Percentiles rank a stretch among this genome's conserved stretches.
phyloP scores from a whole-genome alignment of 495 filamentous ascomycete genomes.

The Penicillium nucicola region DNA sequence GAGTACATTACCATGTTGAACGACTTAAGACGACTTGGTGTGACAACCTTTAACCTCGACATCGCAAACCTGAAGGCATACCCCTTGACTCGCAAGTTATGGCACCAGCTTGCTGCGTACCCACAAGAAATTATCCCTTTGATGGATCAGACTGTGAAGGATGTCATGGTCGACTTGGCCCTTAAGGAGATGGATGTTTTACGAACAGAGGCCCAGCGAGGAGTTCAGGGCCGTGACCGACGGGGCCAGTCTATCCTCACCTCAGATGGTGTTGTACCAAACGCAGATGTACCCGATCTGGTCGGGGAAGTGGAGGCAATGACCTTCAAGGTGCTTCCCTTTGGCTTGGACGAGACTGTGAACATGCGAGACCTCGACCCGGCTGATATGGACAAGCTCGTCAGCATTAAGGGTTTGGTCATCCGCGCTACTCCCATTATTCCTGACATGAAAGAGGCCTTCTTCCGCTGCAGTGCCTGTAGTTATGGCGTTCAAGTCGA shows the following conservation, averaged over 20 bases:
- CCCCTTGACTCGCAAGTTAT: conserved; percentile 86
- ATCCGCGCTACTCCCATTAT: conserved; percentile 96
- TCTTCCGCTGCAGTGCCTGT: conserved; percentile 93
- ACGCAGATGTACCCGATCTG: conserved; percentile 69
- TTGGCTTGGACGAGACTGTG: conserved; percentile 78
- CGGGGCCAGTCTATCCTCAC: conserved; percentile 44
- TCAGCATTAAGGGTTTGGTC: conserved; percentile 94
- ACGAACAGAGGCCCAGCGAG: conserved; percentile 53
- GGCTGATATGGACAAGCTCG: conserved; percentile 90
- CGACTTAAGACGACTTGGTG: conserved; percentile 82
- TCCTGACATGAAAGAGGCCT: conserved; percentile 96
- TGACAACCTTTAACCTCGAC: conserved; percentile 82
- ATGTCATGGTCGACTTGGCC: conserved; percentile 88
- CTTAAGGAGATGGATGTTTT: conserved; percentile 73
- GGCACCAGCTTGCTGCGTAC: conserved; percentile 90
- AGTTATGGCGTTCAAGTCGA: conserved; percentile 86
- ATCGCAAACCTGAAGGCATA: conserved; percentile 87
- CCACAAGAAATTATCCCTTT: conserved; percentile 93
- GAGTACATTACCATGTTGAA: conserved; percentile 85
- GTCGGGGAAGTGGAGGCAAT: conserved; percentile 65
- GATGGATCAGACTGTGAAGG: conserved; percentile 92
- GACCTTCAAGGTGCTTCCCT: conserved; percentile 82
- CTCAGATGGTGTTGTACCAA: conserved; percentile 71
- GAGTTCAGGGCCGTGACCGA: conserved; percentile 21
- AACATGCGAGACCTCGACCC: conserved; percentile 97